Evolutionary conservation across 2,329 filamentous ascomycete genomes (phyloP), one percentile per base, ranked within the genome.

Genomic region (Fusarium haematococcum): DNA sequence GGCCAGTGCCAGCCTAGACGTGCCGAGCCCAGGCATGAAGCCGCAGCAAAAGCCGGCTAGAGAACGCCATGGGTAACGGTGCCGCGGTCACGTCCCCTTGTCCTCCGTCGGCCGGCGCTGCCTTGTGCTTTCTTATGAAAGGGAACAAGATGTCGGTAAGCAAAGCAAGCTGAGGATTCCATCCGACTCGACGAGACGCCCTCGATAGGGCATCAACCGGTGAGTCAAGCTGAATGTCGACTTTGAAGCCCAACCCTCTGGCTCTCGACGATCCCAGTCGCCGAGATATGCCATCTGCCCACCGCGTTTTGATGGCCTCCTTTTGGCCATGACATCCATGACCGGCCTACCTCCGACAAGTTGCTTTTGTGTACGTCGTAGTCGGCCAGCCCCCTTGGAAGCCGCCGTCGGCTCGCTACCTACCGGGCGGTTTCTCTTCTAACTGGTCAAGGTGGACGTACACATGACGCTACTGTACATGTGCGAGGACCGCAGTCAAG

Each of bases 391-490:
- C 65, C 67, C 48, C 43, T 52, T 50, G 30, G 48, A 52, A 69
- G 67, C 76, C 73, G 68, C 41, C 62, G 66, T 70, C 63, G 68
- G 67, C 59, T 71, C 65, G 65, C 65, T 76, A 63, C 68, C 67
- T 71, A 39, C 61, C 66, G 43, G 65, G 58, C 39, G 68, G 65
- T 61, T 48, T 50, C 52, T 69, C 41, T 33, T 75, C 39, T 67
- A 59, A 72, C 74, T 78, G 75, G 75, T 35, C 67, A 52, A 62
- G 50, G 54, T 30, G 63, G 71, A 63, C 59, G 54, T 64, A 67
- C 76, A 69, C 71, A 77, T 78, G 76, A 70, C 76, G 73, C 73
- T 78, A 75, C 76, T 77, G 71, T 74, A 76, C 67, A 50, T 73
- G 43, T 30, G 13, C 59, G 56, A 69, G 35, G 59, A 75, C 67